These are phyloP conservation scores for Lecanicillium sp. DNA, from an alignment of 2,329 filamentous ascomycete genomes.

Conservation along the genomic window DNA sequence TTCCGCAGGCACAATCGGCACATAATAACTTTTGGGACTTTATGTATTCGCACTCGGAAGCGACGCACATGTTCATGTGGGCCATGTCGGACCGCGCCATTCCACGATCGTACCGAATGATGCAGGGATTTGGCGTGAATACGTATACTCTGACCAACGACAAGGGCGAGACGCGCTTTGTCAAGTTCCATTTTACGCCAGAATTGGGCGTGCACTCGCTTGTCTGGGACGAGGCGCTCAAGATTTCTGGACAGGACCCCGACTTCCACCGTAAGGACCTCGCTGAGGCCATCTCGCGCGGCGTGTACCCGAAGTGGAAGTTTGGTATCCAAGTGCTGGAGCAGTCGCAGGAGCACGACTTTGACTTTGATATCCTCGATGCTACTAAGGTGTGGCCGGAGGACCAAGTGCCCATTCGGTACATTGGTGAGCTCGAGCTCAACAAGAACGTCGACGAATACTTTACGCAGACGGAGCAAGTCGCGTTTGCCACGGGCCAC, in stretches of 20 bases:
- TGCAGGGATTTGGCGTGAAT: conserved; percentile 81
- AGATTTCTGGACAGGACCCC: conserved; percentile 66
- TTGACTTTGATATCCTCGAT: conserved; percentile 80
- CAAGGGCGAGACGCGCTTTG: conserved; percentile 61
- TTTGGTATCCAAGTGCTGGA: conserved; percentile 75
- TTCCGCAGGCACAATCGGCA: conserved; percentile 62
- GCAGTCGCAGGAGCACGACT: conserved; percentile 64
- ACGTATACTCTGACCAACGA: conserved; percentile 64
- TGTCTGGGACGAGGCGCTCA: conserved; percentile 73
- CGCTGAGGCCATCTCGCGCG: conserved; percentile 63
- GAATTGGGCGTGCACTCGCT: conserved; percentile 69
- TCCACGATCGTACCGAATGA: conserved; percentile 71
- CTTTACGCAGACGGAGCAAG: conserved; percentile 77
- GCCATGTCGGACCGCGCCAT: conserved; percentile 68
- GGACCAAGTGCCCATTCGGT: conserved; percentile 64
- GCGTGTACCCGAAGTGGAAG: conserved; percentile 68
- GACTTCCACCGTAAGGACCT: conserved; percentile 79
- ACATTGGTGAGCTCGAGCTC: conserved; percentile 72
- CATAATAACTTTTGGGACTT: conserved; percentile 79
- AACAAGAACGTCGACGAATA: conserved; percentile 76
- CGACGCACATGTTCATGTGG: conserved; percentile 76
- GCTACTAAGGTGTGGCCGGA: conserved; percentile 84
- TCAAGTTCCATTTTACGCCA: conserved; percentile 73
- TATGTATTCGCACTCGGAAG: conserved; percentile 57
- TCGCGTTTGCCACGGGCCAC: conserved; percentile 74